phyloP scores from a whole-genome alignment of 805 yeast species.

The Jamesozyma lodderae region DNA sequence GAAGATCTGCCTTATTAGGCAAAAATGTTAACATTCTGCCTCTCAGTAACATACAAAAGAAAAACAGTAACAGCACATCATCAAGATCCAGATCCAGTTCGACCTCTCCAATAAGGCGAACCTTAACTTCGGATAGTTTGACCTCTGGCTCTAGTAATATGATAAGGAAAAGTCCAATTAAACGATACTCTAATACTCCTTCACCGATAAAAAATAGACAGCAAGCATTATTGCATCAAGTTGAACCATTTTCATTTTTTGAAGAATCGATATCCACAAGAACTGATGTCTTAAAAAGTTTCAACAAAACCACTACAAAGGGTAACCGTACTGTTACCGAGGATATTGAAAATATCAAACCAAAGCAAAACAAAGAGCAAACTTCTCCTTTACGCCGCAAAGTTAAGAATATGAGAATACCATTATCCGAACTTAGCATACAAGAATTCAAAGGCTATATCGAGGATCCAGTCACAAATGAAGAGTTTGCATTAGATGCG shows the following conservation, averaged over 20 bases:
- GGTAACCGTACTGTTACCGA: background rate
- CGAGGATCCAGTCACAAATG: constrained; percentile 9
- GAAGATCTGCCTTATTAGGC: constrained; percentile 17
- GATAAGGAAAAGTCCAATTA: constrained; percentile 1
- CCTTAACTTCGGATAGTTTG: background rate
- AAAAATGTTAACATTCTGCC: constrained; percentile 15
- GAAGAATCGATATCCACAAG: constrained; percentile 20
- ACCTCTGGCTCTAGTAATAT: background rate
- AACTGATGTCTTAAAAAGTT: constrained; percentile 9
- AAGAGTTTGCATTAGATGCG: background rate
- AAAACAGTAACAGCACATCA: background rate
- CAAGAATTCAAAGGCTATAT: constrained; percentile 14
- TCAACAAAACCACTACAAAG: constrained; percentile 16
- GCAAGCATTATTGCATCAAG: background rate
- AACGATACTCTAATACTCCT: constrained; percentile 1
- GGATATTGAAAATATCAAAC: constrained; percentile 1
- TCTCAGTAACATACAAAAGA: background rate
- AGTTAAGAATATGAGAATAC: constrained; percentile 2
- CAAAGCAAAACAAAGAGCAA: background rate
- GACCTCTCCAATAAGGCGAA: constrained; percentile 3
- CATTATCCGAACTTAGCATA: constrained; percentile 14
- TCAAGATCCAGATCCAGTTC: constrained; percentile 2
- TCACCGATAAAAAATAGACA: constrained; percentile 3
- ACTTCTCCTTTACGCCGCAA: background rate
- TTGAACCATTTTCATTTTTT: constrained; percentile 12